Conservation (phyloP, 1,139 yeast species). For the Geotrichum carabidarum region DNA sequence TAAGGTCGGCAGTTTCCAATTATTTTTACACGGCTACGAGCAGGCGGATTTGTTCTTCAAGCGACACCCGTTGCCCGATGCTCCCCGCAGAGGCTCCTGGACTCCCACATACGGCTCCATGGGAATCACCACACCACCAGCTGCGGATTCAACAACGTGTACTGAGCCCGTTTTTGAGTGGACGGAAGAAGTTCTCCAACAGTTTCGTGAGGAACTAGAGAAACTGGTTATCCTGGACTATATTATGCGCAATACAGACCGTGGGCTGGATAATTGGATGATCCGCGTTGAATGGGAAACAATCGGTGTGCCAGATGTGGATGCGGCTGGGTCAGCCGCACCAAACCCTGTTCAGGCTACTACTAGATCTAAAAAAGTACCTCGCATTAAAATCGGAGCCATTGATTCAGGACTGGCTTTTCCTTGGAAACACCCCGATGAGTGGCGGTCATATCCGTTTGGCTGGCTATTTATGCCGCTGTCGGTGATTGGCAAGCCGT, state of each 20-base stretch:
- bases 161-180: constrained; percentile 44
- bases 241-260: constrained; percentile 68
- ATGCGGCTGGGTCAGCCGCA: constrained; percentile 6
- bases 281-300: constrained; percentile 50
- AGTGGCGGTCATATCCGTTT: constrained; percentile 75
- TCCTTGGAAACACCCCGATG: constrained; percentile 83
- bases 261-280: constrained; percentile 81
- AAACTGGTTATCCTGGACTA: constrained; percentile 68
- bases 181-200: constrained; percentile 48
- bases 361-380: constrained; percentile 29
- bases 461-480: constrained; percentile 73
- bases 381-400: constrained; percentile 58
- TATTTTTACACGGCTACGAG: constrained; percentile 53
- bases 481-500: constrained; percentile 63
- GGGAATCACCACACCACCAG: constrained; percentile 14
- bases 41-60: constrained; percentile 61
- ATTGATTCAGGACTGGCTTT: constrained; percentile 72
- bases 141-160: constrained; percentile 21
- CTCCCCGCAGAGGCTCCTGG: background rate
- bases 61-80: constrained; percentile 52
- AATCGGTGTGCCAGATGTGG: constrained; percentile 21
- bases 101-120: background rate
- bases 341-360: background rate
- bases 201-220: constrained; percentile 60
- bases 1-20: constrained; percentile 65